Base-by-base conservation (phyloP, 352 stramenopile genomes). In the Globisporangium barbulae region DNA sequence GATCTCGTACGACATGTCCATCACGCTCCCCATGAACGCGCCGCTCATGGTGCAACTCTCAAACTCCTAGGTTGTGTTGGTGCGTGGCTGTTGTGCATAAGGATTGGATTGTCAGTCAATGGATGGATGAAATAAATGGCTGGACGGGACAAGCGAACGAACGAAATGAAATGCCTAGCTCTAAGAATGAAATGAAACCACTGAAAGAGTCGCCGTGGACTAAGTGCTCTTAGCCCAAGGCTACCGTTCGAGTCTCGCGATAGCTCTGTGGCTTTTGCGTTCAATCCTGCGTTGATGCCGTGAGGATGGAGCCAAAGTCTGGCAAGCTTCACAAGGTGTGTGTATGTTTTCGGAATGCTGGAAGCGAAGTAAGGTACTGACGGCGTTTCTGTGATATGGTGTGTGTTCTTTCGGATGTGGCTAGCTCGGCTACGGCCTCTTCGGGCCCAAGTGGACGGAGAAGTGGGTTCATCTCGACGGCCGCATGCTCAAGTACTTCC, bases 381-480 rank as follows among this genome's bases (percentile, higher is more conserved):
- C 7, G 10, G 19, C 28, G 37, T 2, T 37, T 15, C 8, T 33
- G 48, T 12, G n/a, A 9, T 13, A 28, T 2, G 25, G 25, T 28
- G 25, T 28, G 25, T n/a, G 39, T 19, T 45, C 15, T 45, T 45
- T 63, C 30, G 5, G 22, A n/a, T 17, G 13, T 6, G 8, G 4
- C 15, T 60, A 93, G 85, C 72, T 89, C 35, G 70, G 71, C 0
- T 73, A 75, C 5, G 73, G 78, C 0, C 52, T 93, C 13, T 88
- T 91, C 59, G 81, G 85, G 0, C 63, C 79, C 7, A 89, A 89
- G 70, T 93, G 85, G 85, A 90, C 70, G 31, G 85, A 90, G 60
- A 93, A 91, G 54, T 91, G 85, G 85, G 83, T 89, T 6, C 83
- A 91, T 42, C 65, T 91, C 37, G 84, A 93, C 61, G 79, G 78